Percentiles rank a stretch among this genome's conserved stretches.
These are phyloP conservation scores for Talaromyces nanjingensis DNA, from an alignment of 495 filamentous ascomycete species.

Conservation along the genomic window DNA sequence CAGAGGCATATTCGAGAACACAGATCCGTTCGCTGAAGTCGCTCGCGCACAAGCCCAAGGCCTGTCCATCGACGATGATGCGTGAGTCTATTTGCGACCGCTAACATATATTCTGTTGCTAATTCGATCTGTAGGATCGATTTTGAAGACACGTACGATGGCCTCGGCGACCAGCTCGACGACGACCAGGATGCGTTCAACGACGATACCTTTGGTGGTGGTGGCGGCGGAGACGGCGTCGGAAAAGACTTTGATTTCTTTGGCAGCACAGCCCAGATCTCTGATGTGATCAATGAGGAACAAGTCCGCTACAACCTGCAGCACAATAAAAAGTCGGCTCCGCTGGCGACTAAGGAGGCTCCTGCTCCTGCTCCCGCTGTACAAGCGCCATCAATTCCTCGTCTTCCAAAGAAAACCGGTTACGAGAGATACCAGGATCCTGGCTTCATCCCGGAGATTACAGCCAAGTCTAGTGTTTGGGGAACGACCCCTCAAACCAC, in stretches of 20 bases:
- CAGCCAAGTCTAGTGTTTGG: conserved; percentile 93
- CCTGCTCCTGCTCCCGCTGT: conserved; percentile 23
- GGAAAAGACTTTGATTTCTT: conserved; percentile 98
- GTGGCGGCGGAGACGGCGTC: conserved; percentile 39
- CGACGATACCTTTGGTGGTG: conserved; percentile 84
- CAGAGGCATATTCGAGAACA: conserved; percentile 73
- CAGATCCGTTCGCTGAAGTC: conserved; percentile 85
- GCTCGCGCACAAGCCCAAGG: conserved; percentile 39
- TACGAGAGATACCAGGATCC: conserved; percentile 83
- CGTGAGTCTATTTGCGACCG: conserved; percentile 44
- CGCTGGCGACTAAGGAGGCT: conserved; percentile 13
- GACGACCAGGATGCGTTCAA: conserved; percentile 94
- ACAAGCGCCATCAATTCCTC: conserved; percentile 29
- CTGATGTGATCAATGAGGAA: conserved; percentile 81
- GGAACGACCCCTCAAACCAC: conserved; percentile 60
- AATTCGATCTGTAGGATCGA: conserved; percentile 51
- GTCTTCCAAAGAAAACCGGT: conserved; percentile 62
- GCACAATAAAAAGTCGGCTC: conserved; percentile 40
- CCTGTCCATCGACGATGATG: conserved; percentile 56
- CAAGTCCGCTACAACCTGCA: conserved; percentile 72
- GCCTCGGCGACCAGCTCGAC: conserved; percentile 83
- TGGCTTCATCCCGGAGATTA: conserved; percentile 72
- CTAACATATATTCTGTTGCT: conserved; percentile 1
- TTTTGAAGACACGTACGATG: conserved; percentile 98
- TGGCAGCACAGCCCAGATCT: conserved; percentile 78